Evolutionary conservation across 768 basidiomycete species (phyloP), one percentile per base, ranked within the genome.

Genomic region (Suillus spraguei): DNA sequence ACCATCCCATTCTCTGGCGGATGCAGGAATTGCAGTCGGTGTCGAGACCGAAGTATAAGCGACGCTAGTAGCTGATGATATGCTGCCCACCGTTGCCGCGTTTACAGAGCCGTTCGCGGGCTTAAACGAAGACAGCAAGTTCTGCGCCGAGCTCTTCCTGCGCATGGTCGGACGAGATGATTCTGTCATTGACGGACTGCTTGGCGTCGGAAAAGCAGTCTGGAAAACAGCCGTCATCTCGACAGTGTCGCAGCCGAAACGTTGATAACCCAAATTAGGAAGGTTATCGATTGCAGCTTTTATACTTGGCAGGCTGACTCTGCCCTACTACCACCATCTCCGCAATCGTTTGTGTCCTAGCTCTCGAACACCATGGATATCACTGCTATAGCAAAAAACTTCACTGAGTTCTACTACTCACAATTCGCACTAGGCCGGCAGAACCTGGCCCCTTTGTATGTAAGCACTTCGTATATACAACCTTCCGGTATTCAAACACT

Each of bases 101-200:
- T 59, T 55, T 3, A 58, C 16, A 38, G 72, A 44, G 13, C 64
- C 60, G 52, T 75, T 67, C 59, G 78, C 69, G 4, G 71, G 69
- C 68, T 76, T 93, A 84, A 92, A 92, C 49, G 88, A 87, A 9
- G 87, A 85, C 39, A 95, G 83, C 54, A 94, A 81, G 76, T 94
- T 92, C 78, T 90, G 92, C 13, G 89, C 92, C 13, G 91, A 92
- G 22, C 91, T 91, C 79, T 94, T 95, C 67, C 92, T 86, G 68
- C 92, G 88, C 83, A 95, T 89, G 8, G 79, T 68, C 35, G 91
- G 90, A 60, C 87, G 85, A 1, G 74, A 62, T 36, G 62, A 35
- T 33, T 68, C 76, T 17, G 71, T 70, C 76, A 73, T 73, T 61
- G 72, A 66, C 62, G 72, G 70, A 49, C 66, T 70, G 66, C 72